Evolutionary conservation across 176 grass and related monocot genomes (phyloP).

Genomic region (Triticum dicoccoides): DNA sequence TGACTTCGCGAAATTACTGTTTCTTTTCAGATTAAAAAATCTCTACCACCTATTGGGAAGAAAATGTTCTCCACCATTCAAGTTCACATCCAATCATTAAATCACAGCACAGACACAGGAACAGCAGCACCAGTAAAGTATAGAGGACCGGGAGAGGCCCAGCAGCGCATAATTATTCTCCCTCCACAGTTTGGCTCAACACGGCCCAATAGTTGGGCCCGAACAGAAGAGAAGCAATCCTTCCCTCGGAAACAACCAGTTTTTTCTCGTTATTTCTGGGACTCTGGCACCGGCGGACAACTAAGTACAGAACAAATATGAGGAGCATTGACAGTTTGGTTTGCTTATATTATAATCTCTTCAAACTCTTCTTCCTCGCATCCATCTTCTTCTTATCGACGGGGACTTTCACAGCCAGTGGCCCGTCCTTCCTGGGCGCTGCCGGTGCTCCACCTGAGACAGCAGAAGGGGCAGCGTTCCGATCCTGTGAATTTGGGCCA

Average conservation of each 20-base stretch:
- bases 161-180: neutral
- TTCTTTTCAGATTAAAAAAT: neutral
- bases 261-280: neutral
- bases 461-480: slow-evolving; percentile 43
- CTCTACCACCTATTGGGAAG: neutral
- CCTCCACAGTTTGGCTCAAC: slow-evolving; percentile 5
- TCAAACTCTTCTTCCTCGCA: slow-evolving; percentile 85
- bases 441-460: slow-evolving; percentile 25
- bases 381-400: slow-evolving; percentile 86
- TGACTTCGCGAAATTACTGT: neutral
- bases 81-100: neutral
- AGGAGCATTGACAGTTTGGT: neutral
- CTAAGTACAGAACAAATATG: neutral
- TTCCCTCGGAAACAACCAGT: neutral
- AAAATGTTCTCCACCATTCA: neutral
- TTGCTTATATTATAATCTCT: slow-evolving; percentile 56
- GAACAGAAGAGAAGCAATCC: neutral
- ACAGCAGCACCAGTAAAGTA: neutral
- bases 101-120: neutral
- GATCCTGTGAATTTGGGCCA: slow-evolving; percentile 47
- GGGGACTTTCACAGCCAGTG: slow-evolving; percentile 35
- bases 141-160: neutral
- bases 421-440: slow-evolving; percentile 48
- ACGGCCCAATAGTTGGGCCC: neutral
- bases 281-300: neutral